Evolutionary conservation across 164 flowering plant genomes (phyloP).

Genomic region (Euptelea pleiosperma): DNA sequence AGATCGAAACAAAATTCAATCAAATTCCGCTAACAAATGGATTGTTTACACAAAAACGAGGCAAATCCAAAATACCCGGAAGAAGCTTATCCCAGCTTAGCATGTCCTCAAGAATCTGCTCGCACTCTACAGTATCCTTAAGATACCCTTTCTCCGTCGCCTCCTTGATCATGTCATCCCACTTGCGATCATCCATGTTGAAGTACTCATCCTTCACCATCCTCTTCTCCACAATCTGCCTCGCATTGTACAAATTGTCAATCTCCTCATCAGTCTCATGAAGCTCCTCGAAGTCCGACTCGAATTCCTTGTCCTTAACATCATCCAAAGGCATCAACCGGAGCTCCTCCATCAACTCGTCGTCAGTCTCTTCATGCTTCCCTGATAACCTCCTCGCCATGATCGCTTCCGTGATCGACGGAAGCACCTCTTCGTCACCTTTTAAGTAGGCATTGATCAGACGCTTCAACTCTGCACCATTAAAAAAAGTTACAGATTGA

Average conservation of each 20-base stretch:
- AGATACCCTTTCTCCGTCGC: conserved; percentile 56
- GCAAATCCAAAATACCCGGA: conserved; percentile 55
- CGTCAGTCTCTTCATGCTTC: conserved; percentile 76
- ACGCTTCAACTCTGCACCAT: conserved; percentile 43
- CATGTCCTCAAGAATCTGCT: conserved; percentile 81
- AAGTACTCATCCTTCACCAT: conserved; percentile 54
- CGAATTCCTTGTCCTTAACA: conserved; percentile 53
- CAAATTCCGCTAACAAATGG: no score
- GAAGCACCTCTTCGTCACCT: conserved; percentile 56
- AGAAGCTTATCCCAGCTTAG: conserved; percentile 88
- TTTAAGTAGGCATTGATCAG: conserved; percentile 53
- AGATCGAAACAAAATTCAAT: no score
- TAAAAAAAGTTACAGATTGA: no score
- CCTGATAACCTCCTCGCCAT: conserved; percentile 43
- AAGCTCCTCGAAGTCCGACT: conserved; percentile 57
- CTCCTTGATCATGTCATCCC: conserved; percentile 76
- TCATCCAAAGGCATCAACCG: conserved; percentile 38
- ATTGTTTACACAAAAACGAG: neutral
- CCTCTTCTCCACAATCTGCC: conserved; percentile 46
- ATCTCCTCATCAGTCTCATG: conserved; percentile 74
- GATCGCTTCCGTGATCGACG: conserved; percentile 53
- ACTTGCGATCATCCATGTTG: conserved; percentile 70
- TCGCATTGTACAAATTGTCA: conserved; percentile 64
- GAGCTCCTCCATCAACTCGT: conserved; percentile 60
- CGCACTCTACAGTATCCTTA: conserved; percentile 69